These are phyloP conservation scores for Lagenaria siceraria DNA, from an alignment of 306 rosid species.

Conservation along the genomic window DNA sequence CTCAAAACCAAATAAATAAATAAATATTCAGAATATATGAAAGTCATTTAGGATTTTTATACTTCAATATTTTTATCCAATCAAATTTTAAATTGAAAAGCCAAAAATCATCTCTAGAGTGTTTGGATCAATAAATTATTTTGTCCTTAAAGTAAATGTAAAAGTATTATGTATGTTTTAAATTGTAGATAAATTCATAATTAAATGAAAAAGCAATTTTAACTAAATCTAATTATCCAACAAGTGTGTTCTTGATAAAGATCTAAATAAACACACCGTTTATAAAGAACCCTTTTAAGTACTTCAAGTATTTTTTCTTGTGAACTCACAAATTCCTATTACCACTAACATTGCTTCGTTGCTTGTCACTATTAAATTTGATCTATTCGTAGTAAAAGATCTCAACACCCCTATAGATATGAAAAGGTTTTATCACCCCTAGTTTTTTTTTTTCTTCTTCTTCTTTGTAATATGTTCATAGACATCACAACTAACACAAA, in stretches of 20 bases:
- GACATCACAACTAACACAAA: not conserved
- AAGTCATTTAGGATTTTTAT: not conserved
- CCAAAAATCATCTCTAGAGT: not conserved
- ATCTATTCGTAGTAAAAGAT: not conserved
- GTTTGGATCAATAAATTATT: too few relatives aligned
- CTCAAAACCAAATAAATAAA: too few relatives aligned
- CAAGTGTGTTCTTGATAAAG: not conserved
- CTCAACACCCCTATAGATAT: not conserved
- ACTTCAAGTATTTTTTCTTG: not conserved
- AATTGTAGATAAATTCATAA: too few relatives aligned
- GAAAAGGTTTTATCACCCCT: not conserved
- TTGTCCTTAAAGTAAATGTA: too few relatives aligned
- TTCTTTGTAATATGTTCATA: not conserved
- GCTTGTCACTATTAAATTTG: not conserved
- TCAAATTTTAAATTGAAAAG: not conserved
- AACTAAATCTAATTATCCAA: not conserved
- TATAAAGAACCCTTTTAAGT: not conserved
- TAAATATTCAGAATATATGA: too few relatives aligned
- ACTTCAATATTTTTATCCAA: not conserved
- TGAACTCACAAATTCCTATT: not conserved
- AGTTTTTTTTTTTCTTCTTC: too few relatives aligned
- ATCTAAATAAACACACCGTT: not conserved
- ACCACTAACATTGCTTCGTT: not conserved
- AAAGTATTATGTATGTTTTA: too few relatives aligned
- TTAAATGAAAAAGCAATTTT: too few relatives aligned